phyloP scores from a whole-genome alignment of 345 rosid species.

The Heritiera littoralis region DNA sequence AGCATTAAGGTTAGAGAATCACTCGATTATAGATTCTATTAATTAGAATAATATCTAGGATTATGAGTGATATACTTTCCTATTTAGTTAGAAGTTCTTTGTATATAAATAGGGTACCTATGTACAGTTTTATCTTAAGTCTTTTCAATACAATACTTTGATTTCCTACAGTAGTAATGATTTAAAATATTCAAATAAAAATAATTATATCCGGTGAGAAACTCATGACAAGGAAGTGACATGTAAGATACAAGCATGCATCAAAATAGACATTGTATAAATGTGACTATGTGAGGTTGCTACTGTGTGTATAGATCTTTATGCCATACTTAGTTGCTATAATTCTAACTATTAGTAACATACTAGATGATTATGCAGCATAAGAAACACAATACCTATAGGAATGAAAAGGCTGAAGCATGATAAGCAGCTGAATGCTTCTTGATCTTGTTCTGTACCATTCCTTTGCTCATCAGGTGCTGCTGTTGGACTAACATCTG shows the following conservation, averaged over 20 bases:
- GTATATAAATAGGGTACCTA: no score
- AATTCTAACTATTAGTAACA: neutral
- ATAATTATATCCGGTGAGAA: neutral
- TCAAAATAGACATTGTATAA: neutral
- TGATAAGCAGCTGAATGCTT: slow-evolving; percentile 63
- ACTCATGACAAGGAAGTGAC: neutral
- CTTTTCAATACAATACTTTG: no score
- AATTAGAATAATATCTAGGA: no score
- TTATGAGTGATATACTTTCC: no score
- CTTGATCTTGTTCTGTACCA: slow-evolving; percentile 25
- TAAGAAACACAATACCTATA: slow-evolving; percentile 43
- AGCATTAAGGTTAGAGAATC: no score
- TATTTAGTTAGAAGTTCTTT: no score
- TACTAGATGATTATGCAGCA: neutral
- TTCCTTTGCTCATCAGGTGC: slow-evolving; percentile 12
- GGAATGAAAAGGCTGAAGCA: slow-evolving; percentile 74
- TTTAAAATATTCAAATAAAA: neutral
- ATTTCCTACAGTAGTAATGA: neutral
- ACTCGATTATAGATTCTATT: no score
- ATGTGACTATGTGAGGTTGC: neutral
- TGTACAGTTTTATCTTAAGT: no score
- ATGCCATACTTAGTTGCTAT: neutral
- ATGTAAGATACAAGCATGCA: slow-evolving; percentile 10
- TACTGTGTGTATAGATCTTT: neutral
- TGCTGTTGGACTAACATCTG: slow-evolving; percentile 25